Evolutionary conservation across 768 basidiomycete genomes (phyloP).

Genomic region (Astraeus odoratus): DNA sequence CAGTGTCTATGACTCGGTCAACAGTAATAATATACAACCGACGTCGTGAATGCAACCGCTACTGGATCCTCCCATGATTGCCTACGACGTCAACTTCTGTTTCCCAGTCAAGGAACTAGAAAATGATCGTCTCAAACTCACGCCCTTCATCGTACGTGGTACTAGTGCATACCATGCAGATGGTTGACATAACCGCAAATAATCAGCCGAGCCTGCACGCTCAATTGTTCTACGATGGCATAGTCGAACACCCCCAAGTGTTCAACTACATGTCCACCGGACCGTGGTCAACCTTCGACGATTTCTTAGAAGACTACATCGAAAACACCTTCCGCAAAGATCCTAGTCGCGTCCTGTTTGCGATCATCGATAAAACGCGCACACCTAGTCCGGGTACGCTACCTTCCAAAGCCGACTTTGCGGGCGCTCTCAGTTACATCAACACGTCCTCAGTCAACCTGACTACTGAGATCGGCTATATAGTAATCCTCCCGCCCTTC

Average conservation of each 20-base stretch:
- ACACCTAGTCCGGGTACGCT: not conserved
- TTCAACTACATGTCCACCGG: slow-evolving; percentile 43
- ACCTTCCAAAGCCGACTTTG: slow-evolving; percentile 26
- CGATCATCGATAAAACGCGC: slow-evolving; percentile 45
- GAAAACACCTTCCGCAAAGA: slow-evolving; percentile 30
- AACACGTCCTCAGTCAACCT: slow-evolving; percentile 37
- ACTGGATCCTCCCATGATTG: no score
- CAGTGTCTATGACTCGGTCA: no score
- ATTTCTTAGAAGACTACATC: slow-evolving; percentile 30
- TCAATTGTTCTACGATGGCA: slow-evolving; percentile 27
- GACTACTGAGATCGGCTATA: slow-evolving; percentile 47
- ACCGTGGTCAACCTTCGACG: slow-evolving; percentile 32
- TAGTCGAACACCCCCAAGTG: slow-evolving; percentile 29
- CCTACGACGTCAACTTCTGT: no score
- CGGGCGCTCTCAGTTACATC: slow-evolving; percentile 45
- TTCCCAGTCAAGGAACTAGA: slow-evolving; percentile 40
- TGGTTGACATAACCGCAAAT: not conserved
- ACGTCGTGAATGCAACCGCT: no score
- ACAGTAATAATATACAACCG: no score
- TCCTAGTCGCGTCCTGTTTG: slow-evolving; percentile 35
- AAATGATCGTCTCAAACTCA: slow-evolving; percentile 38
- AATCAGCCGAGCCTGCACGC: slow-evolving; percentile 43
- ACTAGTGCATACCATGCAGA: not conserved
- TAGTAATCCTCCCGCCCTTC: slow-evolving; percentile 47
- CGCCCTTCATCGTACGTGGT: slow-evolving; percentile 33